Evolutionary conservation across 2,329 filamentous ascomycete species (phyloP).

Genomic region (Diplocarpon mali): DNA sequence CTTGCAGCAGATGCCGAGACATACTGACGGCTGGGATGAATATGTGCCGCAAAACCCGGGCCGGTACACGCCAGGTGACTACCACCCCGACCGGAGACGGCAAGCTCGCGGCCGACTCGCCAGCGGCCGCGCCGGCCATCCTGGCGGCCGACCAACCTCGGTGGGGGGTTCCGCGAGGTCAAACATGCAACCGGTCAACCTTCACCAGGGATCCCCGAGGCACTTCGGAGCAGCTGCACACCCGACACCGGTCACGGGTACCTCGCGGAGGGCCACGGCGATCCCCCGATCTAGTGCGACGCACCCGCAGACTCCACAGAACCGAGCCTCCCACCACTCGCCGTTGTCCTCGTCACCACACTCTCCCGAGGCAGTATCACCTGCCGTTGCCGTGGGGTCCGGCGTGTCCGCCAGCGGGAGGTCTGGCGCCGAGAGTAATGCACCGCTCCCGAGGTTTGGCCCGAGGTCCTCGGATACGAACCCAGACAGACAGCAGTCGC

Average conservation of each 20-base stretch:
- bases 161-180: conserved; percentile 16
- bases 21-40: conserved; percentile 7
- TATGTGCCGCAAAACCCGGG: conserved; percentile 4
- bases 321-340: no score
- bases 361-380: conserved; percentile 5
- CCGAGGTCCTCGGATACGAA: no score
- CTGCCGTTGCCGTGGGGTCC: conserved; percentile 9
- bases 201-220: neutral
- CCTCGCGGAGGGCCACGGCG: no score
- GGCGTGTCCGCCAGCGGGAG: neutral
- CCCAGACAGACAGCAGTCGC: no score
- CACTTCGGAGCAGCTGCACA: neutral
- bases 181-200: conserved; percentile 1
- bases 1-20: neutral
- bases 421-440: no score
- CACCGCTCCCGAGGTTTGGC: no score
- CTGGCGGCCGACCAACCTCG: conserved; percentile 15
- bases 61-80: conserved; percentile 12
- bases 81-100: conserved; percentile 17
- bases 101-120: conserved; percentile 15
- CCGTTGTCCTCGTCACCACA: neutral
- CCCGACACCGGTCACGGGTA: no score
- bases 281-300: no score
- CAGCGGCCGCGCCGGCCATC: conserved; percentile 6
- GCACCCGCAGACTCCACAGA: no score